phyloP scores from a whole-genome alignment of 73 alveolate genomes.

The Paramecium sexaurelia region DNA sequence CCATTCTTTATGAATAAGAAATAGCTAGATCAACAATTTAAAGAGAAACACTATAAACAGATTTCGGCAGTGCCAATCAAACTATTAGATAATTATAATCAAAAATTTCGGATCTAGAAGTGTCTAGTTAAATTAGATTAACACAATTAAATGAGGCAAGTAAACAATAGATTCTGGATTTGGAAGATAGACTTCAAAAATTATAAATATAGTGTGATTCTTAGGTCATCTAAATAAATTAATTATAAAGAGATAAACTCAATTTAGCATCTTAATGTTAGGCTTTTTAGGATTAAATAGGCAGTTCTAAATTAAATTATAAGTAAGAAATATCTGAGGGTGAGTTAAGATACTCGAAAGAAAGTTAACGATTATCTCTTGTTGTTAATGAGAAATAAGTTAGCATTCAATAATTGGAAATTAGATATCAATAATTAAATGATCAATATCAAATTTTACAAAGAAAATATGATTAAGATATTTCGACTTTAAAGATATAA shows the following conservation, averaged over 20 bases:
- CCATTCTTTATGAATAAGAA: neutral
- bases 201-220: conserved; percentile 1
- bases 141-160: neutral
- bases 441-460: neutral
- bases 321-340: neutral
- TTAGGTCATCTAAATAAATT: conserved; percentile 16
- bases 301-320: neutral
- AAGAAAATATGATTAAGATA: neutral
- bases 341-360: neutral
- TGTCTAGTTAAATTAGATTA: neutral
- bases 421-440: neutral
- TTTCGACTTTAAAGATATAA: neutral
- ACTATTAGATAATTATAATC: neutral
- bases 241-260: neutral
- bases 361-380: neutral
- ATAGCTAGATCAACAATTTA: neutral
- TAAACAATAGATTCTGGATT: neutral
- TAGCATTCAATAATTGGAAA: neutral
- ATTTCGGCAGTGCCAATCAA: conserved; percentile 25
- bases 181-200: neutral
- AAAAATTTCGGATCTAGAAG: neutral
- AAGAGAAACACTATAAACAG: neutral
- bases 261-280: neutral
- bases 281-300: neutral
- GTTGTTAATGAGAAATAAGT: neutral